Base-by-base conservation (phyloP, 306 rosid species). In the Biancaea sappan region DNA sequence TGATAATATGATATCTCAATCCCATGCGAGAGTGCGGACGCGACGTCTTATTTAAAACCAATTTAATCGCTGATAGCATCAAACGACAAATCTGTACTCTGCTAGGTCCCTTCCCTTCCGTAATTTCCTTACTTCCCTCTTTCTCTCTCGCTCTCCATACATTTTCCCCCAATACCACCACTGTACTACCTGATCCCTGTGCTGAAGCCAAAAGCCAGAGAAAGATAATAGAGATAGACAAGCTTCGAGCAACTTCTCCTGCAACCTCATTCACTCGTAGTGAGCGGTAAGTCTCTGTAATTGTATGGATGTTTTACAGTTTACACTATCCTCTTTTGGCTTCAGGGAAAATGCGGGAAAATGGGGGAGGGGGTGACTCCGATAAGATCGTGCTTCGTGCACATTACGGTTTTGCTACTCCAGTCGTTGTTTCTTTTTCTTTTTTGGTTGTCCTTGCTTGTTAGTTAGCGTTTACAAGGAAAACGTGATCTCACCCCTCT, bases 11-110 rank as follows among this genome's bases (percentile, higher is more conserved):
- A 19, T 19, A 35, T 19, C 37, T 1, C 12, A 8, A 57, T 35
- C 38, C 47, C 60, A 53, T 73, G 48, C 60, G 24, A 50, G 59
- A 28, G 1, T 8, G 59, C 87, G 87, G 87, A 83, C 79, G 38
- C 84, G 66, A 76, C 41, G 11, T 26, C 8, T 2, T 10, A 35
- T 15, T 83, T 83, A 18, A 83, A 83, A 58, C 47, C 70, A 63
- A 21, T 83, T 79, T 35, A 79, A 63, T 74, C 5, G 5, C 3
- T 0, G 13, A 6, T 15, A 14, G 9, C 13, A n/a, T 31, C 13
- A 72, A 41, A 66, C 75, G 83, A 75, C 86, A 79, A 71, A 10
- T 54, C 73, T 24, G 74, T 35, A 72, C 79, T 71, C 61, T 19
- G 5, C 50, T 2, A 3, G 21, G 19, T 16, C 21, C 52, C 51